phyloP scores from a whole-genome alignment of 169 alveolate genomes.

The Amoebophrya sp. region DNA sequence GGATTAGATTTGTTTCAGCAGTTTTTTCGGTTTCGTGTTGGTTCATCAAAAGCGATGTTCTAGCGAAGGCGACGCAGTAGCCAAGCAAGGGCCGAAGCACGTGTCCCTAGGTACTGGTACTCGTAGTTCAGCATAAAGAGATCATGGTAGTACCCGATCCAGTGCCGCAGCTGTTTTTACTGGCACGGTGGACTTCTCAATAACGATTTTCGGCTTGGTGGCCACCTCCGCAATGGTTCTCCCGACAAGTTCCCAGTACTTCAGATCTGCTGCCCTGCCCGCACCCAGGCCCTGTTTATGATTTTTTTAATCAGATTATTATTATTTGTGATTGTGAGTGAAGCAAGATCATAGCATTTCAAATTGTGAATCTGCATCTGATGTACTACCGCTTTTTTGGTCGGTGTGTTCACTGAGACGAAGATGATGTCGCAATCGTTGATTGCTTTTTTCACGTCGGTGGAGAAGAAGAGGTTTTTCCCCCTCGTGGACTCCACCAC shows the following conservation, averaged over 20 bases:
- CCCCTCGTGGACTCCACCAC: conserved; percentile 38
- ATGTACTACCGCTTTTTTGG: conserved; percentile 38
- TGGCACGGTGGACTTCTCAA: conserved; percentile 68
- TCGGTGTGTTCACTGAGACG: conserved; percentile 76
- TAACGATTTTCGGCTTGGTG: conserved; percentile 46
- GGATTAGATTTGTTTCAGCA: background rate
- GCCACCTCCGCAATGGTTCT: conserved; percentile 45
- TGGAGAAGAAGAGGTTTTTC: conserved; percentile 56
- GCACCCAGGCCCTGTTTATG: conserved; percentile 43
- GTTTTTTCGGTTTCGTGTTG: background rate
- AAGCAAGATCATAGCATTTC: too few relatives aligned
- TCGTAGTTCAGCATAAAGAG: too few relatives aligned
- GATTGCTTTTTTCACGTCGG: conserved; percentile 49
- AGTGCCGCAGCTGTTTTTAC: conserved; percentile 52
- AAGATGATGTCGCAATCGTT: conserved; percentile 60
- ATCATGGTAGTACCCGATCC: conserved; percentile 36
- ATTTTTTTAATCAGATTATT: too few relatives aligned
- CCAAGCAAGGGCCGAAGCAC: too few relatives aligned
- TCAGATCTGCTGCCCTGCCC: conserved; percentile 45
- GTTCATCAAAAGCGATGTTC: too few relatives aligned
- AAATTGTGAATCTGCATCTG: too few relatives aligned
- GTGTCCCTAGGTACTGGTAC: too few relatives aligned
- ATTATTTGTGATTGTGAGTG: too few relatives aligned
- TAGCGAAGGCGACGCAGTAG: too few relatives aligned
- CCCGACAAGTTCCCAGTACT: conserved; percentile 45